Conservation (phyloP, 192 early-diverging fungal genomes). For the Entomortierella beljakovae region DNA sequence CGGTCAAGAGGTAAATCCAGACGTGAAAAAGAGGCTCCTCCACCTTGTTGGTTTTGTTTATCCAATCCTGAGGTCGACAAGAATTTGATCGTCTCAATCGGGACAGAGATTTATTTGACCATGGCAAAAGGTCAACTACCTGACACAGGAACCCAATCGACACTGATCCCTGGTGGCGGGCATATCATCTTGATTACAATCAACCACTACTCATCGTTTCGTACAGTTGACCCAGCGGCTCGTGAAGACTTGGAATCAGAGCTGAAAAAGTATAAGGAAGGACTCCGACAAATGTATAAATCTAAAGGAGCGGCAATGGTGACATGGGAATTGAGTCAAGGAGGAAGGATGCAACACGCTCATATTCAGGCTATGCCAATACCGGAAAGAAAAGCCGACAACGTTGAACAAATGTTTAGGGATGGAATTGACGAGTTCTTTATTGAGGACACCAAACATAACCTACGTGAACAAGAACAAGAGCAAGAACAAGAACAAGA, state of each 20-base stretch:
- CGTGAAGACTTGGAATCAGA: slow-evolving; percentile 57
- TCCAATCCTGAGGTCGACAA: slow-evolving; percentile 90
- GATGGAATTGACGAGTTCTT: slow-evolving; percentile 24
- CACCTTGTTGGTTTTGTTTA: slow-evolving; percentile 96
- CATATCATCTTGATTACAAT: slow-evolving; percentile 81
- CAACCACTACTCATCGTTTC: slow-evolving; percentile 61
- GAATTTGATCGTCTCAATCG: slow-evolving; percentile 90
- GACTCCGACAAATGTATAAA: slow-evolving; percentile 63
- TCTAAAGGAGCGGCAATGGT: slow-evolving; percentile 75
- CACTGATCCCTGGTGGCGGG: slow-evolving; percentile 79
- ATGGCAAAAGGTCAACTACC: slow-evolving; percentile 91
- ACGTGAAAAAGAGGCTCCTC: background rate
- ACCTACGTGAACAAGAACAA: background rate
- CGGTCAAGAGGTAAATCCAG: background rate
- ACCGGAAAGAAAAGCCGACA: slow-evolving; percentile 53
- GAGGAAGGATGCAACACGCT: slow-evolving; percentile 66
- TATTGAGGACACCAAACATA: background rate
- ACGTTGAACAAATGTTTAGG: slow-evolving; percentile 26
- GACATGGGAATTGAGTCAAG: slow-evolving; percentile 78
- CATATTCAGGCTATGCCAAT: slow-evolving; percentile 81
- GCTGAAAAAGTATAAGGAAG: slow-evolving; percentile 67
- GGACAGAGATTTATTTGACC: slow-evolving; percentile 83
- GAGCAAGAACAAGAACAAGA: background rate
- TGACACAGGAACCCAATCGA: slow-evolving; percentile 28
- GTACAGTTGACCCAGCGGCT: slow-evolving; percentile 52